Conservation (phyloP, 2,329 filamentous ascomycete genomes). For the Aspergillus costaricaensis region DNA sequence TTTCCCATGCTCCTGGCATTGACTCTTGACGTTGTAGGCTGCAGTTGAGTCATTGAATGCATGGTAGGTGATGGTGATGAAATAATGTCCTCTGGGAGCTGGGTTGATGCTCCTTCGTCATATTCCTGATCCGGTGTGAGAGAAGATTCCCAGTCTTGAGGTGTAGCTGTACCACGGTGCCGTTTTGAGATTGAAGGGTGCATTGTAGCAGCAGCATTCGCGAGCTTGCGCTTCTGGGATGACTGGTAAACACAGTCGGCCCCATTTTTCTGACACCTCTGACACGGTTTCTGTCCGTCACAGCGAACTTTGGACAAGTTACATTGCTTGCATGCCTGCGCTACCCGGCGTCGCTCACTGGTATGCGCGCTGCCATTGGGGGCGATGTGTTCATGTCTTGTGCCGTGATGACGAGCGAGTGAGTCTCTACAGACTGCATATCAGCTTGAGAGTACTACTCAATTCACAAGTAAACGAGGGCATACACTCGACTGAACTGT, state of each 20-base stretch:
- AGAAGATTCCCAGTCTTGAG: background rate
- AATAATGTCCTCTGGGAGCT: background rate
- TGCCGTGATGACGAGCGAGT: background rate
- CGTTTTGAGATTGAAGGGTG: background rate
- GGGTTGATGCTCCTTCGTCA: background rate
- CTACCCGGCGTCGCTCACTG: constrained; percentile 3
- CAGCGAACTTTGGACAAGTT: constrained; percentile 6
- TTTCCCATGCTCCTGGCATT: background rate
- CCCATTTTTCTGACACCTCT: background rate
- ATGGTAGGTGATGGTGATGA: background rate
- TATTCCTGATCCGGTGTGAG: background rate
- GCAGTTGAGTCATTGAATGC: background rate
- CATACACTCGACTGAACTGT: constrained; percentile 2
- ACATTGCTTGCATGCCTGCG: constrained; percentile 5
- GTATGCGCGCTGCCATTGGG: background rate
- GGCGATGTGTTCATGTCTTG: background rate
- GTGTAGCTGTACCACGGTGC: background rate
- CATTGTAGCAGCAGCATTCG: background rate
- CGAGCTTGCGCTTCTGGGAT: constrained; percentile 1
- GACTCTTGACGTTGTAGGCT: background rate
- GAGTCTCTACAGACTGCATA: background rate
- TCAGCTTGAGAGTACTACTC: background rate
- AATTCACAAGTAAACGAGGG: background rate
- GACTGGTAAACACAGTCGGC: background rate
- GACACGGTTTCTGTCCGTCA: background rate